Percentiles rank a stretch among this genome's conserved stretches.
phyloP scores from a whole-genome alignment of 192 early-diverging fungal genomes.

The Backusella morwellensis region DNA sequence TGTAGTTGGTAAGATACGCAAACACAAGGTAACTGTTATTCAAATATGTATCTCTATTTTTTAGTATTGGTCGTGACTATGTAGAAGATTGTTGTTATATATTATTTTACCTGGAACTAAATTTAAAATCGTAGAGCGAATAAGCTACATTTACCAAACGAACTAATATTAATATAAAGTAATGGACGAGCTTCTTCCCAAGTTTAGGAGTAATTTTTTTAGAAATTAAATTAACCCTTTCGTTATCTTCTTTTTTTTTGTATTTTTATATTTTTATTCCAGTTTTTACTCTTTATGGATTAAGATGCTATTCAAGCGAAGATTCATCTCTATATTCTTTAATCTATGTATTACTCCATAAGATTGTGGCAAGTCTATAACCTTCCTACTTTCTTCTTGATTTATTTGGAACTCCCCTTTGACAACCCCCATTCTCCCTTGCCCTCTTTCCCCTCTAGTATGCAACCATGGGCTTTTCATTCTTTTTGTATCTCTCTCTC shows the following conservation, averaged over 20 bases:
- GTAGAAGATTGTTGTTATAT: not conserved
- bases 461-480: constrained; percentile 3
- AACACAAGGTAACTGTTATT: too few species aligned
- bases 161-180: constrained; percentile 1
- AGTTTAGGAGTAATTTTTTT: not conserved
- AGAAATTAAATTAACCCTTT: constrained; percentile 6
- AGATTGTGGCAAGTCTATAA: not conserved
- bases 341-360: not conserved
- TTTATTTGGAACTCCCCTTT: not conserved
- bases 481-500: not conserved
- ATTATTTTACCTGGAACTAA: not conserved
- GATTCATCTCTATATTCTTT: not conserved
- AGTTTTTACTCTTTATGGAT: not conserved
- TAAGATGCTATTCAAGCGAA: not conserved
- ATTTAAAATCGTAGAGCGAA: not conserved
- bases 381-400: not conserved
- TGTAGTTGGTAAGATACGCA: too few species aligned
- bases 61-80: not conserved
- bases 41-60: too few species aligned
- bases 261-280: not conserved
- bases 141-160: not conserved
- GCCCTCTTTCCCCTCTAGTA: not conserved
- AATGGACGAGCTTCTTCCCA: not conserved
- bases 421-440: not conserved
- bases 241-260: not conserved